Conservation (phyloP, 129 eudicot genomes). For the Pittosporum tobira region DNA sequence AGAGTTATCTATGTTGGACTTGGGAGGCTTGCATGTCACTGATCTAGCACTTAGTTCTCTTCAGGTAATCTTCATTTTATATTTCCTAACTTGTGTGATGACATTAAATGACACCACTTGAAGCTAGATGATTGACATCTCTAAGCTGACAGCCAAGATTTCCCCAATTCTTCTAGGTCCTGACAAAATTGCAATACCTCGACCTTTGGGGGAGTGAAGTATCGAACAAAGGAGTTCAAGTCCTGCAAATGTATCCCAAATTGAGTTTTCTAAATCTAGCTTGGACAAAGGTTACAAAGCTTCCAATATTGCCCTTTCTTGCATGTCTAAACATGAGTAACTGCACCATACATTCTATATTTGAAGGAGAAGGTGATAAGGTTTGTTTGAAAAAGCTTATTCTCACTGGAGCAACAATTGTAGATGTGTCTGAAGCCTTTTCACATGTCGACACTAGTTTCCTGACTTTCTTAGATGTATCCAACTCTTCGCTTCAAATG, state of each 20-base stretch:
- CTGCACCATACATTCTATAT: conserved; percentile 54
- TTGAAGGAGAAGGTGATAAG: conserved; percentile 45
- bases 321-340: conserved; percentile 71
- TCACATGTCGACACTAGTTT: conserved; percentile 37
- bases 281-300: conserved; percentile 66
- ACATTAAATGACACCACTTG: not conserved
- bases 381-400: conserved; percentile 40
- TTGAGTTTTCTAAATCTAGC: conserved; percentile 62
- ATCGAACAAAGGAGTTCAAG: conserved; percentile 48
- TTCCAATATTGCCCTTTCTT: conserved; percentile 52
- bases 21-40: conserved; percentile 77
- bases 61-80: conserved; percentile 38
- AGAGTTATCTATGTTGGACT: conserved; percentile 53
- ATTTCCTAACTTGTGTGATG: not conserved
- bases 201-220: conserved; percentile 90
- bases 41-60: conserved; percentile 65
- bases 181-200: conserved; percentile 62
- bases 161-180: conserved; percentile 34
- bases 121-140: not conserved
- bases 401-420: conserved; percentile 47
- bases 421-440: conserved; percentile 39
- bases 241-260: conserved; percentile 41
- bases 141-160: not conserved
- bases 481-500: conserved; percentile 44
- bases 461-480: conserved; percentile 49